A percentile compares a stretch with the other conserved stretches of the same genome.
Evolutionary conservation across 2,329 filamentous ascomycete species (phyloP).

Genomic region (Cordyceps cateniannulata): DNA sequence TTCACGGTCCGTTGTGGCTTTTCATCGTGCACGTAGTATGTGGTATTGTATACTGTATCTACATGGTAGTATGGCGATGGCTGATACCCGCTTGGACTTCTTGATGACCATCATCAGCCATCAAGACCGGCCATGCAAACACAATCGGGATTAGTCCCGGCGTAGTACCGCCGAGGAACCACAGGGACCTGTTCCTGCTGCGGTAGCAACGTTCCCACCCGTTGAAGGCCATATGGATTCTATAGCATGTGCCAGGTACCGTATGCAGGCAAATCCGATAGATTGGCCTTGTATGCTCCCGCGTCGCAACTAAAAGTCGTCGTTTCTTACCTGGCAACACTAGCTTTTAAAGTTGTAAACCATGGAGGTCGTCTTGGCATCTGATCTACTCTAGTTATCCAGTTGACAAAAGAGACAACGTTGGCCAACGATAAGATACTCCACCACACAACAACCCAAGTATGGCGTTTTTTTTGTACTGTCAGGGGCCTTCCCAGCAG

Average conservation of each 20-base stretch:
- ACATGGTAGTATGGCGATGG: neutral
- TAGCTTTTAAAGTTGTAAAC: neutral
- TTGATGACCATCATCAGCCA: too few species aligned
- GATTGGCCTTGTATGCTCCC: neutral
- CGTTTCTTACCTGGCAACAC: neutral
- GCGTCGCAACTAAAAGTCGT: neutral
- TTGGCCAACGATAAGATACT: neutral
- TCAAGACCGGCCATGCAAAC: neutral
- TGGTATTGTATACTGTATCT: neutral
- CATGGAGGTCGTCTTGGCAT: constrained; percentile 1
- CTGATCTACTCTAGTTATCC: neutral
- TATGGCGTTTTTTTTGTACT: neutral
- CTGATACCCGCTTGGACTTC: neutral
- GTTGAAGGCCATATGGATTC: too few species aligned
- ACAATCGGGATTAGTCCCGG: neutral
- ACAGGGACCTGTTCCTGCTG: too few species aligned
- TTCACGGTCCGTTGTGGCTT: neutral
- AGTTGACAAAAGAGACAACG: neutral
- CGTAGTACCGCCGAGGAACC: neutral
- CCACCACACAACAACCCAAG: too few species aligned
- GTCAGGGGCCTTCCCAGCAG: too few species aligned
- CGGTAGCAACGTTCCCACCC: too few species aligned
- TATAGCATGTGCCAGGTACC: neutral
- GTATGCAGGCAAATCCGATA: neutral
- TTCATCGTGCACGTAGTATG: neutral